Conservation (phyloP, 768 basidiomycete genomes). For the Suillus decipiens region DNA sequence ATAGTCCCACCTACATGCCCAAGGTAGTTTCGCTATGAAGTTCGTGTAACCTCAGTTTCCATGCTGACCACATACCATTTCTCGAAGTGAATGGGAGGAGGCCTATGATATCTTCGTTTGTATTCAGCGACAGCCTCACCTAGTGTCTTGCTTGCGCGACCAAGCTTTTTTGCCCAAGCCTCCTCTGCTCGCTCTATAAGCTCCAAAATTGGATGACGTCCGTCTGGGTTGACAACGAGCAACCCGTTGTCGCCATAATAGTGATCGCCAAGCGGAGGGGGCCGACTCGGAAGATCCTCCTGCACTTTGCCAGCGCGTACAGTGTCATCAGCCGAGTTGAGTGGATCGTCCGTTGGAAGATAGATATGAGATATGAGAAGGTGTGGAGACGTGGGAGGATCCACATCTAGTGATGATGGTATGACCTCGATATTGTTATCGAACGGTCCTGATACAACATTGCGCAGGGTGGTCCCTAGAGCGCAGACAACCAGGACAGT, state of each 20-base stretch:
- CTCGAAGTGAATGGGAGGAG: conserved; percentile 44
- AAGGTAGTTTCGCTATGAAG: not conserved
- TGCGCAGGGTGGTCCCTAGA: conserved; percentile 7
- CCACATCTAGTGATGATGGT: not conserved
- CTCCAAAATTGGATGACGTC: conserved; percentile 46
- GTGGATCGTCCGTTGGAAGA: not conserved
- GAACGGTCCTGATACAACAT: not conserved
- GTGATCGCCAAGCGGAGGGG: conserved; percentile 19
- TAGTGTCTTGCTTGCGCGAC: conserved; percentile 38
- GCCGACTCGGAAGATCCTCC: not conserved
- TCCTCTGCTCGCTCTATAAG: conserved; percentile 39
- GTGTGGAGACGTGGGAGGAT: not conserved
- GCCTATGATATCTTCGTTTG: conserved; percentile 32
- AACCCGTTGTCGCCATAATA: conserved; percentile 29
- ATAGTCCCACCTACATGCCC: conserved; percentile 40
- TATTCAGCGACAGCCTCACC: conserved; percentile 42
- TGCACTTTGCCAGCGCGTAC: not conserved
- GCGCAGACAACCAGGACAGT: conserved; percentile 1
- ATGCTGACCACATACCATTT: conserved; percentile 35
- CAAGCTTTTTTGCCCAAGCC: conserved; percentile 38
- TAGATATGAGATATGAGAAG: not conserved
- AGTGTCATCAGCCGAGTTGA: not conserved
- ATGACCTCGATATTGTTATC: not conserved
- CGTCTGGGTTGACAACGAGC: conserved; percentile 36
- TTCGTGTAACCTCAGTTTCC: not conserved